Conservation (phyloP, 2,329 filamentous ascomycete genomes). For the Nemania abortiva region DNA sequence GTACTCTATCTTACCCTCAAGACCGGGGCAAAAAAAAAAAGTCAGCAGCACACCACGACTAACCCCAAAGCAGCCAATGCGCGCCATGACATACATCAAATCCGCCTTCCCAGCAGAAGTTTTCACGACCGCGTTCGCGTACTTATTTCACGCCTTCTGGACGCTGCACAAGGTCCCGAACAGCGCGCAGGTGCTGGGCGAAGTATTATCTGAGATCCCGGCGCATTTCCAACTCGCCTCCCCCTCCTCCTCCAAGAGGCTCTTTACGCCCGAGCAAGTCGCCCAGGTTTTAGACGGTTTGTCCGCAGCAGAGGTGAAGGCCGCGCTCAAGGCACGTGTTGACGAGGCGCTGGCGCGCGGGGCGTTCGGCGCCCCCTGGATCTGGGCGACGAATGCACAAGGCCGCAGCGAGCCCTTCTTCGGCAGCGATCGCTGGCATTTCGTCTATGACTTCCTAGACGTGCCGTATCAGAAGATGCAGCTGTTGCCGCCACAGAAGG, state of each 20-base stretch:
- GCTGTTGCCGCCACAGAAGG: slow-evolving; percentile 53
- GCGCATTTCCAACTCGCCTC: slow-evolving; percentile 24
- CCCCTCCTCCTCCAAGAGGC: slow-evolving; percentile 11
- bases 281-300: slow-evolving; percentile 66
- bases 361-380: slow-evolving; percentile 83
- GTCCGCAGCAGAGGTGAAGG: slow-evolving; percentile 59
- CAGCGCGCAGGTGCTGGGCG: slow-evolving; percentile 31
- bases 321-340: slow-evolving; percentile 67
- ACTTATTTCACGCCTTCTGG: slow-evolving; percentile 73
- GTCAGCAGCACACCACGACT: too few relatives aligned
- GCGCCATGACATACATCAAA: slow-evolving; percentile 76
- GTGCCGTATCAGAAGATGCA: slow-evolving; percentile 69
- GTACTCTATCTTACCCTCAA: slow-evolving; percentile 3
- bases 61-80: slow-evolving; percentile 61
- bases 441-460: slow-evolving; percentile 74
- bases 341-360: slow-evolving; percentile 71
- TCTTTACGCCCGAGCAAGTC: slow-evolving; percentile 67
- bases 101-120: slow-evolving; percentile 60
- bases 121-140: slow-evolving; percentile 66
- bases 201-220: slow-evolving; percentile 39
- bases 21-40: too few relatives aligned
- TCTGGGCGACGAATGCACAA: slow-evolving; percentile 73
- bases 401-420: slow-evolving; percentile 78
- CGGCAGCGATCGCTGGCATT: slow-evolving; percentile 79
- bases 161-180: slow-evolving; percentile 42